Evolutionary conservation across 2,329 filamentous ascomycete species (phyloP).

Genomic region (Sclerotinia borealis): DNA sequence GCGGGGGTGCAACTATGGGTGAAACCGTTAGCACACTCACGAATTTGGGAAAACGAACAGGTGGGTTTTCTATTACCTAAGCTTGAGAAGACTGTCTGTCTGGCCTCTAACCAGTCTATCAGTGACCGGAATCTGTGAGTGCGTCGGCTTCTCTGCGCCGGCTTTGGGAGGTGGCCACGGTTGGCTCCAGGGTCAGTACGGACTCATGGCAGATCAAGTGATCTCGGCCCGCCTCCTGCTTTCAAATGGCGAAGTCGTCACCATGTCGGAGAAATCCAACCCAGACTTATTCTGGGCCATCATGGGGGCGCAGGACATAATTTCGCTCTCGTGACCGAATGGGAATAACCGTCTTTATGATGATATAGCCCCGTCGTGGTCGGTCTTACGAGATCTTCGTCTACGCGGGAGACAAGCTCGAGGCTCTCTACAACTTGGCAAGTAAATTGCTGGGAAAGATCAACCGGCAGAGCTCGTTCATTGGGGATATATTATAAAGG

Average conservation of each 20-base stretch:
- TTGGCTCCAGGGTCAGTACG: slow-evolving; percentile 36
- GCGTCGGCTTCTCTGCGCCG: background rate
- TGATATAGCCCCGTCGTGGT: background rate
- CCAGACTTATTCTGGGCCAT: slow-evolving; percentile 42
- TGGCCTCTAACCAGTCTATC: background rate
- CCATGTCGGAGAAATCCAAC: slow-evolving; percentile 37
- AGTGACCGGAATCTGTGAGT: background rate
- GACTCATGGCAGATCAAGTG: slow-evolving; percentile 39
- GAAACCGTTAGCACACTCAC: background rate
- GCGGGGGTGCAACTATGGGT: background rate
- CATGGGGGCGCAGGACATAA: slow-evolving; percentile 31
- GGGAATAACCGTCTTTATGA: slow-evolving; percentile 1
- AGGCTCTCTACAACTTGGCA: background rate
- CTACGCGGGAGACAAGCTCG: slow-evolving; percentile 2
- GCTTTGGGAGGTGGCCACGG: slow-evolving; percentile 39
- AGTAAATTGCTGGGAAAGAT: background rate
- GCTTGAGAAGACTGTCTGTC: background rate
- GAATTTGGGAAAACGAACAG: background rate
- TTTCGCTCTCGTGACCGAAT: slow-evolving; percentile 38
- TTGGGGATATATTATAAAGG: slow-evolving; percentile 1
- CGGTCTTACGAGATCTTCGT: background rate
- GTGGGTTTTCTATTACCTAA: background rate
- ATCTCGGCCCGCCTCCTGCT: slow-evolving; percentile 39
- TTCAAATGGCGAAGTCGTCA: slow-evolving; percentile 38
- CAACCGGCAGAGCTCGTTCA: slow-evolving; percentile 1